These are phyloP conservation scores for Amorphotheca resinae DNA, from an alignment of 495 filamentous ascomycete species.

Conservation along the genomic window DNA sequence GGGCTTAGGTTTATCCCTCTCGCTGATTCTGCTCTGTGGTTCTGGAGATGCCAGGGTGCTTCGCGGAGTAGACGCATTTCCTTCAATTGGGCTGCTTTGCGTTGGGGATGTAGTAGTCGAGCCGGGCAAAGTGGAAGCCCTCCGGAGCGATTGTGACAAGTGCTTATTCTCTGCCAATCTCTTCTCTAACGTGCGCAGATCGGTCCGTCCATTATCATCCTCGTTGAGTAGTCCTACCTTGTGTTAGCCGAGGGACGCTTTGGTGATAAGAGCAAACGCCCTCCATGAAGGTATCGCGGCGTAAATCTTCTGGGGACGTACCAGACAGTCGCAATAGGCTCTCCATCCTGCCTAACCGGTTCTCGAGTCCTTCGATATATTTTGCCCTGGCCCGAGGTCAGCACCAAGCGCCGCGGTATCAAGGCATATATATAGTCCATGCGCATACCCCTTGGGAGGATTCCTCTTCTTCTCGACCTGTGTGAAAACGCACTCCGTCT, in stretches of 20 bases:
- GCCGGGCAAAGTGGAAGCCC: conserved; percentile 13
- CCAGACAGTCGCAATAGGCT: conserved; percentile 76
- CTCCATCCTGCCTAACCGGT: conserved; percentile 89
- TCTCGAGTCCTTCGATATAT: conserved; percentile 96
- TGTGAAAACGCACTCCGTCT: conserved; percentile 94
- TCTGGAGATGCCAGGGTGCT: conserved; percentile 20
- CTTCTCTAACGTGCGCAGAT: conserved; percentile 79
- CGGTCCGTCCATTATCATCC: conserved; percentile 76
- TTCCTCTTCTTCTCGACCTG: conserved; percentile 98
- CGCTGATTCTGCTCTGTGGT: conserved; percentile 10
- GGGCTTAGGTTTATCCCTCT: conserved; percentile 12
- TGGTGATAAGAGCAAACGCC: not conserved
- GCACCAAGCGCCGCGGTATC: conserved; percentile 9
- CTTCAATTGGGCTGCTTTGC: conserved; percentile 10
- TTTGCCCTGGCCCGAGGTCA: conserved; percentile 52
- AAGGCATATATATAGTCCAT: not conserved
- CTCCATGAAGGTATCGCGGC: not conserved
- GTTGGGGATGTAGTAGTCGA: conserved; percentile 19
- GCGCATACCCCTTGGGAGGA: conserved; percentile 73
- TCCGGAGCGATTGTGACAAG: conserved; percentile 3
- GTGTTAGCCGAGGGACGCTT: not conserved
- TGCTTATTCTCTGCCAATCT: conserved; percentile 34
- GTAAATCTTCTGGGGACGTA: conserved; percentile 9
- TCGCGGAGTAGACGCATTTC: conserved; percentile 12
- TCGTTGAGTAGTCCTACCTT: conserved; percentile 56